Percentiles rank a stretch among this genome's conserved stretches.
Conservation (phyloP, 148 eudicot genomes). For the Persicaria maculosa region DNA sequence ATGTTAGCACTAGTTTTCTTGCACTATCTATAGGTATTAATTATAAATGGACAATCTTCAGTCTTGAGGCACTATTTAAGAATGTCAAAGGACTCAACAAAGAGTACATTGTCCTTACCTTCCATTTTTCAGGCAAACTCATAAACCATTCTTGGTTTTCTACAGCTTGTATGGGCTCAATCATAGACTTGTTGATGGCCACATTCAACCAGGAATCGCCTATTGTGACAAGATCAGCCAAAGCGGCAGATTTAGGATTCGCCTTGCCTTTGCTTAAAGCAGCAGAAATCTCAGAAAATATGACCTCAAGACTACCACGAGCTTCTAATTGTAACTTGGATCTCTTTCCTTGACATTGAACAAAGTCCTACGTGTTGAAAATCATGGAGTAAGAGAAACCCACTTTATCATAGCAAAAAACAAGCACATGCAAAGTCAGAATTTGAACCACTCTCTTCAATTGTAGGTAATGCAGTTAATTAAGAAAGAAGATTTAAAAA, state of each 20-base stretch:
- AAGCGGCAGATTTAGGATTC: slow-evolving; percentile 48
- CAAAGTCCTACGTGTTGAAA: slow-evolving; percentile 48
- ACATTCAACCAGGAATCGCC: slow-evolving; percentile 92
- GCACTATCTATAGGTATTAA: background rate
- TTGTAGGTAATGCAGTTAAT: background rate
- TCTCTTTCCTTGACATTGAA: slow-evolving; percentile 86
- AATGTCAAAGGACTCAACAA: background rate
- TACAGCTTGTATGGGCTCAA: slow-evolving; percentile 57
- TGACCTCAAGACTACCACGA: slow-evolving; percentile 47
- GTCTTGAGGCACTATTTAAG: background rate
- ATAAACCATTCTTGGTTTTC: slow-evolving; percentile 80
- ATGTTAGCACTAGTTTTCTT: background rate
- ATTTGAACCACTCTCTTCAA: background rate
- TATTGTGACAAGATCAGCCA: slow-evolving; percentile 84
- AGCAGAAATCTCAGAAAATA: slow-evolving; percentile 50
- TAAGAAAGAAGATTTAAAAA: background rate
- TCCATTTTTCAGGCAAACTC: slow-evolving; percentile 68
- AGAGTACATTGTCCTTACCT: slow-evolving; percentile 41
- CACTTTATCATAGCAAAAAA: slow-evolving; percentile 1
- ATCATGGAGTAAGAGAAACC: slow-evolving; percentile 8
- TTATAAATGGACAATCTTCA: background rate
- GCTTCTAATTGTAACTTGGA: slow-evolving; percentile 42
- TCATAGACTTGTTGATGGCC: slow-evolving; percentile 52
- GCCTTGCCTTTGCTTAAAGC: slow-evolving; percentile 34
- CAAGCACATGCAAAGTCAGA: background rate